Conservation (phyloP, 1,284 basidiomycete species). For the Ganoderma lucidum region DNA sequence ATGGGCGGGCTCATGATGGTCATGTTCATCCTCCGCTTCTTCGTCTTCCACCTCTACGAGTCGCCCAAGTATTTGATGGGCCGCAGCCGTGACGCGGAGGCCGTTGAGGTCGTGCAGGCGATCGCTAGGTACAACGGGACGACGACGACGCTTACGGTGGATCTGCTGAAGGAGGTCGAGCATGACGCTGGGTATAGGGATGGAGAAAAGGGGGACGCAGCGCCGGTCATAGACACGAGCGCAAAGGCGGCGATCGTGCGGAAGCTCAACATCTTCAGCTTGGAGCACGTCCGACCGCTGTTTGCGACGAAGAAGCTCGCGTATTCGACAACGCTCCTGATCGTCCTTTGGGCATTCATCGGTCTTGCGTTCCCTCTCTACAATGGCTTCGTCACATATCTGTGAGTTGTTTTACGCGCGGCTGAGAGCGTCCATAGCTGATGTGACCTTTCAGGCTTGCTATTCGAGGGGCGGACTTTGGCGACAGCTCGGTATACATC, state of each 20-base stretch:
- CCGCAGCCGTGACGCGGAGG: constrained; percentile 74
- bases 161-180: constrained; percentile 50
- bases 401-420: constrained; percentile 47
- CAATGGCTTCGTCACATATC: constrained; percentile 69
- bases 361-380: constrained; percentile 75
- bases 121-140: constrained; percentile 76
- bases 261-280: constrained; percentile 54
- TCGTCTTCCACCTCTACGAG: constrained; percentile 79
- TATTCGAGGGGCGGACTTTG: constrained; percentile 64
- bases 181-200: constrained; percentile 24
- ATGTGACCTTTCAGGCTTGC: constrained; percentile 49
- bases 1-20: constrained; percentile 71
- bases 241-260: constrained; percentile 48
- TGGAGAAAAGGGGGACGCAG: constrained; percentile 29
- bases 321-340: constrained; percentile 66
- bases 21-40: constrained; percentile 73
- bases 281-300: constrained; percentile 58
- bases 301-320: constrained; percentile 72
- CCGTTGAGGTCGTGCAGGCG: constrained; percentile 72
- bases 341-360: constrained; percentile 70
- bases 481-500: constrained; percentile 64
- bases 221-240: constrained; percentile 39
- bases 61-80: constrained; percentile 81
- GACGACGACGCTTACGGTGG: constrained; percentile 54
- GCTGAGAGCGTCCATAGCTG: not conserved